Evolutionary conservation across 2,329 filamentous ascomycete species (phyloP), one percentile per base, ranked within the genome.

Genomic region (Cladosporium oxysporum): DNA sequence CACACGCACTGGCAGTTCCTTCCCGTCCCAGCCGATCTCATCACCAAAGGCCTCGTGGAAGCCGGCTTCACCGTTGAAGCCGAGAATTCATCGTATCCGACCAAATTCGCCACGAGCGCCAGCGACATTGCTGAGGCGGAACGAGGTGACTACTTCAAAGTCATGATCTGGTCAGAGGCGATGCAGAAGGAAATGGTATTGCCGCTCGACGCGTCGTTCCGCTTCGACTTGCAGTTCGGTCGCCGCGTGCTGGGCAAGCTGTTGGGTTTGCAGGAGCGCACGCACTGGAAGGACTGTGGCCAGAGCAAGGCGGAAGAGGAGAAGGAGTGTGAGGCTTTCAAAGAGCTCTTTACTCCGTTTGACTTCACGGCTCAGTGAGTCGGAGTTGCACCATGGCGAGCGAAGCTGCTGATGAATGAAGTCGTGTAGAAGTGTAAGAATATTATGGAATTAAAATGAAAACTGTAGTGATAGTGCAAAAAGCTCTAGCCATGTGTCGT

Each of bases 1-100:
- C 95, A 99, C 76, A 85, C 90, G 1, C 94, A 98, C 75, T 97
- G 93, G 95, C 96, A 99, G 78, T 90, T 96, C 71, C 81, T 98
- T 33, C 92, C 95, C 0, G 83, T 96, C 0, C 86, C 90, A 0
- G 82, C 85, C 0, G 84, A 90, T 11, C 81, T 92, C 53, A 85
- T 97, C 60, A 81, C 80, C 23, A 87, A 88, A 57, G 91, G 91
- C 0, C 83, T 96, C 1, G 91, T 96, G 0, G 92, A 97, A 76
- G 92, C 91, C 0, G 94, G 90, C 0, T 97, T 99, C 80, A 89
- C 90, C 62, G 91, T 96, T 1, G 88, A 97, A 75, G 93, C 92
- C 0, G 91, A 96, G 76, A 96, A 96, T 58, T 76, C 85, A 26
- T 77, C 82, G 44, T 88, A 88, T 74, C 85, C 86, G 0, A 58